Evolutionary conservation across 106 monocot species (phyloP).

Genomic region (Acorus gramineus): DNA sequence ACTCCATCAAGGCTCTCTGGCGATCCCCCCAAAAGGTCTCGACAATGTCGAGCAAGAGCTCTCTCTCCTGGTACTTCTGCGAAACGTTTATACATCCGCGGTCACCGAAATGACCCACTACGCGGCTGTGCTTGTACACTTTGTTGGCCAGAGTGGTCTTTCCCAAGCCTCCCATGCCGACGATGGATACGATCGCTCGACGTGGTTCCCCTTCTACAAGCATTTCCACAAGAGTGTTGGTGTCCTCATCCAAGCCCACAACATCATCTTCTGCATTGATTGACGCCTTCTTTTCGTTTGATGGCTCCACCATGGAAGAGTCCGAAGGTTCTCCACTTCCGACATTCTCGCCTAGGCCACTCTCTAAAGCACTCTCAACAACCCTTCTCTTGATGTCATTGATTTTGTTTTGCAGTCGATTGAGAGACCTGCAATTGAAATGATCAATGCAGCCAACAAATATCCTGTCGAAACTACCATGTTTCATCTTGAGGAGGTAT

Average conservation of each 20-base stretch:
- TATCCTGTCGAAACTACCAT: too few relatives aligned
- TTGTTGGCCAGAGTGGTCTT: constrained; percentile 22
- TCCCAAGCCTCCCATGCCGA: constrained; percentile 21
- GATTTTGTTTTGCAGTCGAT: too few relatives aligned
- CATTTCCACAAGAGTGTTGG: neutral
- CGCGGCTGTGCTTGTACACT: neutral
- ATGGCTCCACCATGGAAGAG: too few relatives aligned
- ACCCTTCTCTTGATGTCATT: too few relatives aligned
- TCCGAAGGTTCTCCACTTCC: too few relatives aligned
- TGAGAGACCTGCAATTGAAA: too few relatives aligned
- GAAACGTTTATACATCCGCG: neutral
- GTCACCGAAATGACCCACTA: too few relatives aligned
- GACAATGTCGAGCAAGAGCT: neutral
- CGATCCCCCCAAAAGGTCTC: neutral
- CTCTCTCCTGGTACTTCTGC: neutral
- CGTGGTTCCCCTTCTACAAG: neutral
- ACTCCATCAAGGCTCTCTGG: neutral
- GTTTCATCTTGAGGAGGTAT: too few relatives aligned
- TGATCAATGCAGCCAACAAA: too few relatives aligned
- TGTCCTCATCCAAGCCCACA: constrained; percentile 21
- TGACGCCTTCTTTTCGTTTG: too few relatives aligned
- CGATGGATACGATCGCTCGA: neutral
- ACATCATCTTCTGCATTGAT: neutral
- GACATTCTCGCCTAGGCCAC: too few relatives aligned
- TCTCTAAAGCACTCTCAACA: too few relatives aligned